phyloP scores from a whole-genome alignment of 768 basidiomycete species.

The Macrocybe gigantea region DNA sequence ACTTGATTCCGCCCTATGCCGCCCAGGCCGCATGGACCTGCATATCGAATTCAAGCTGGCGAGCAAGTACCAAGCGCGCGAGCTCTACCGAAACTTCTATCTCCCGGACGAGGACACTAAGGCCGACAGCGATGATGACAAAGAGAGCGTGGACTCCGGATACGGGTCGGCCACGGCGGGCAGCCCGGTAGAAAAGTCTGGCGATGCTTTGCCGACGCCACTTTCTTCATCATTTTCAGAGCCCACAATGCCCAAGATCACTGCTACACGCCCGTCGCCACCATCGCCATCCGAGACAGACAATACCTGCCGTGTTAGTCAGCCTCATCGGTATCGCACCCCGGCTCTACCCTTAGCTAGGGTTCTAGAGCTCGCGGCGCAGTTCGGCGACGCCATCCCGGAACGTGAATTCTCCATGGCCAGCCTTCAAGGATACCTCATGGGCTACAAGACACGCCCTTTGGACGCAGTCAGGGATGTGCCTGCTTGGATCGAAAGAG shows the following conservation, averaged over 20 bases:
- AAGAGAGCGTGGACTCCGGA: conserved; percentile 14
- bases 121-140: conserved; percentile 14
- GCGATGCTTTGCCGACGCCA: conserved; percentile 5
- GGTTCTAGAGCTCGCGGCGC: conserved; percentile 41
- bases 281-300: conserved; percentile 7
- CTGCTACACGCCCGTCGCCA: background rate
- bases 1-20: conserved; percentile 69
- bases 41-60: conserved; percentile 76
- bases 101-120: conserved; percentile 31
- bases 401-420: conserved; percentile 46
- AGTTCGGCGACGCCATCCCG: conserved; percentile 50
- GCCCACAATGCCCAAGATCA: conserved; percentile 1
- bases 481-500: conserved; percentile 44
- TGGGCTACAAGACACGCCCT: conserved; percentile 61
- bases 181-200: conserved; percentile 13
- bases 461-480: conserved; percentile 44
- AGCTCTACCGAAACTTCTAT: conserved; percentile 68
- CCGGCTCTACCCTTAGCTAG: conserved; percentile 34
- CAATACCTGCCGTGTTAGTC: conserved; percentile 8
- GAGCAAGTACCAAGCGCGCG: conserved; percentile 58
- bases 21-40: conserved; percentile 78
- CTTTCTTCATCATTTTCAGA: background rate
- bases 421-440: conserved; percentile 53
- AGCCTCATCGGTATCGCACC: conserved; percentile 26
- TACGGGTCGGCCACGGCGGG: conserved; percentile 16